Evolutionary conservation across 2,329 filamentous ascomycete species (phyloP).

Genomic region (Ascochyta koolunga): DNA sequence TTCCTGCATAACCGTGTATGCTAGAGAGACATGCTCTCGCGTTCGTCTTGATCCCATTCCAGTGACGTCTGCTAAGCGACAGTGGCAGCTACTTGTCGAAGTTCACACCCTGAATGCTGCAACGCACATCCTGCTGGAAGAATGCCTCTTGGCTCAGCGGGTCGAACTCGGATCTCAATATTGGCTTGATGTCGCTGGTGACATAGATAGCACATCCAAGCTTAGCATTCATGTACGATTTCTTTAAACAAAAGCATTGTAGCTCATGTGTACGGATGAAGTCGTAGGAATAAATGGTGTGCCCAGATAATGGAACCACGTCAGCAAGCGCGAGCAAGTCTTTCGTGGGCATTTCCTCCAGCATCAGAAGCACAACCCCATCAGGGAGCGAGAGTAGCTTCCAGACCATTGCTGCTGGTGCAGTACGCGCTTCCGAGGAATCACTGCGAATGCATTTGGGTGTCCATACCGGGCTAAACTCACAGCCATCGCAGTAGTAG

Average conservation of each 20-base stretch:
- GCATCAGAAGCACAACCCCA: slow-evolving; percentile 49
- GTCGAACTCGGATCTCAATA: slow-evolving; percentile 57
- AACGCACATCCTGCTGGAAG: slow-evolving; percentile 42
- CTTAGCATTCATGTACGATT: slow-evolving; percentile 46
- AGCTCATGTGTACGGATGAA: slow-evolving; percentile 53
- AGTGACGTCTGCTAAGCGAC: slow-evolving; percentile 55
- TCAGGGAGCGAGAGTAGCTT: slow-evolving; percentile 46
- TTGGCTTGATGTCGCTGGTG: slow-evolving; percentile 24
- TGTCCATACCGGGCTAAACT: neutral
- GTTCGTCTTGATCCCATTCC: slow-evolving; percentile 45
- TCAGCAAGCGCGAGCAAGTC: slow-evolving; percentile 48
- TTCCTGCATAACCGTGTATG: slow-evolving; percentile 35
- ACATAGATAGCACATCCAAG: slow-evolving; percentile 54
- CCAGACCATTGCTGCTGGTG: neutral
- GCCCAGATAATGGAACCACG: slow-evolving; percentile 47
- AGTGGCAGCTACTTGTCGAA: slow-evolving; percentile 57
- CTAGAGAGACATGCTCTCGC: slow-evolving; percentile 31
- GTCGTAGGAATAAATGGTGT: slow-evolving; percentile 43
- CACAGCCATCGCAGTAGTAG: slow-evolving; percentile 2
- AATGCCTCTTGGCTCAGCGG: slow-evolving; percentile 54
- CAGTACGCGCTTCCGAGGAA: neutral
- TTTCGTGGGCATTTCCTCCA: slow-evolving; percentile 31
- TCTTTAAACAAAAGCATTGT: slow-evolving; percentile 56
- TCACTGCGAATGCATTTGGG: neutral
- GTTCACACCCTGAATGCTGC: slow-evolving; percentile 51